Evolutionary conservation across 345 rosid species (phyloP).

Genomic region (Isatis tinctoria): DNA sequence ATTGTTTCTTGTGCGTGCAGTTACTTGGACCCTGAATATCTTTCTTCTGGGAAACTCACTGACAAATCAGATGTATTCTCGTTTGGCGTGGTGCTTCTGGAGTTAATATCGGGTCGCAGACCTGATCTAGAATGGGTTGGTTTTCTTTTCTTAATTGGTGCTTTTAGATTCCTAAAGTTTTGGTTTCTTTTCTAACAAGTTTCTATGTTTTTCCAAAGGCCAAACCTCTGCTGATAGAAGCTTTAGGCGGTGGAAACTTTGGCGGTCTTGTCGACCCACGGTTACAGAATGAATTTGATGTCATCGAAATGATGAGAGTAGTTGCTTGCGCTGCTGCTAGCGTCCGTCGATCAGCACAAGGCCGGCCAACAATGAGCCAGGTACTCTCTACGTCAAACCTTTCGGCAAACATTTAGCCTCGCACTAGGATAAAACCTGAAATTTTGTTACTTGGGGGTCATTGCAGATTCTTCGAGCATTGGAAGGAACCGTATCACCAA

Average conservation of each 20-base stretch:
- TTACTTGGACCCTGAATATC: slow-evolving; percentile 93
- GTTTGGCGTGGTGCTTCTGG: slow-evolving; percentile 82
- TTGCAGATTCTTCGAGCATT: slow-evolving; percentile 76
- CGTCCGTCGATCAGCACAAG: slow-evolving; percentile 69
- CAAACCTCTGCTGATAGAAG: slow-evolving; percentile 60
- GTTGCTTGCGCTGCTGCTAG: slow-evolving; percentile 83
- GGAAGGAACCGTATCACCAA: slow-evolving; percentile 66
- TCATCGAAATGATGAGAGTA: slow-evolving; percentile 57
- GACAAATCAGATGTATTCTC: slow-evolving; percentile 88
- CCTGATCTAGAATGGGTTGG: slow-evolving; percentile 24
- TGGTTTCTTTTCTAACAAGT: too few species aligned
- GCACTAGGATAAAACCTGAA: not conserved
- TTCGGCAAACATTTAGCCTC: not conserved
- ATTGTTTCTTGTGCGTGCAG: slow-evolving; percentile 35
- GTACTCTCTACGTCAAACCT: slow-evolving; percentile 29
- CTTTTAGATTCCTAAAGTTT: too few species aligned
- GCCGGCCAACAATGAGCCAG: slow-evolving; percentile 84
- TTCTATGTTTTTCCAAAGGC: slow-evolving; percentile 38
- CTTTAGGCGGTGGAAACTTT: slow-evolving; percentile 47
- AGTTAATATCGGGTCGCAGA: slow-evolving; percentile 75
- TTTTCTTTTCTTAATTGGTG: too few species aligned
- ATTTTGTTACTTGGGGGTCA: not conserved
- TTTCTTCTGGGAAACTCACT: slow-evolving; percentile 80
- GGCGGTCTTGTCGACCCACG: slow-evolving; percentile 54
- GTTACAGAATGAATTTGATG: slow-evolving; percentile 43